Evolutionary conservation across 371 early-diverging fungal genomes (phyloP), one percentile per base, ranked within the genome.

Genomic region (Rhizomucor pusillus): DNA sequence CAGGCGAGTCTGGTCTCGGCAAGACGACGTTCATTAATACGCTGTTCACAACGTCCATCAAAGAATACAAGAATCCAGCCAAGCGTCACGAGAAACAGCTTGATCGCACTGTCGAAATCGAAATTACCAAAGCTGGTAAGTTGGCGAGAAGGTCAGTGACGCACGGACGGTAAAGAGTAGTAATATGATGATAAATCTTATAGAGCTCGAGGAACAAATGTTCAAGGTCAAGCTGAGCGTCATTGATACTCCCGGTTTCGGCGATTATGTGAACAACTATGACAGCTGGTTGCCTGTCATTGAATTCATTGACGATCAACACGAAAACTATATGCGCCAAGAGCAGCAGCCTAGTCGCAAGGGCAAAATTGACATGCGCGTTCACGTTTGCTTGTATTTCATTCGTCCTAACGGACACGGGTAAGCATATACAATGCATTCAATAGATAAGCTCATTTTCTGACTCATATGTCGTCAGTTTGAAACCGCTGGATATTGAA

Each of bases 121-220:
- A 92, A 51, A 64, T 64, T 22, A 64, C 64, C 25, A 59, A 58
- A 52, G 64, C 64, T 29, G 63, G 63, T 54, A 62, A 39, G 41
- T 13, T 12, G 3, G 29, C 7, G 29, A 7, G 3, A 29, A 29
- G n/a, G 7, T 7, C 29, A 29, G 7, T 3, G 29, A 7, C 29
- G 29, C 29, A 29, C 29, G 29, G 29, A 29, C 29, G 7, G 7
- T 29, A 7, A 29, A n/a, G n/a, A n/a, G n/a, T 29, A 29, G 29
- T 29, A 29, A 29, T 29, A 5, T 41, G 41, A 37, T 37, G 9
- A 11, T 33, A 46, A 18, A 14, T 19, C 6, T 23, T 11, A 7
- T 73, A 91, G 95, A 93, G 62, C 80, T 98, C 52, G 96, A 95
- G 75, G 98, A 98, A 75, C 95, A 95, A 75, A 90, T 89, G 73